Conservation (phyloP, 1,284 basidiomycete genomes). For the Phlebopus sp. region DNA sequence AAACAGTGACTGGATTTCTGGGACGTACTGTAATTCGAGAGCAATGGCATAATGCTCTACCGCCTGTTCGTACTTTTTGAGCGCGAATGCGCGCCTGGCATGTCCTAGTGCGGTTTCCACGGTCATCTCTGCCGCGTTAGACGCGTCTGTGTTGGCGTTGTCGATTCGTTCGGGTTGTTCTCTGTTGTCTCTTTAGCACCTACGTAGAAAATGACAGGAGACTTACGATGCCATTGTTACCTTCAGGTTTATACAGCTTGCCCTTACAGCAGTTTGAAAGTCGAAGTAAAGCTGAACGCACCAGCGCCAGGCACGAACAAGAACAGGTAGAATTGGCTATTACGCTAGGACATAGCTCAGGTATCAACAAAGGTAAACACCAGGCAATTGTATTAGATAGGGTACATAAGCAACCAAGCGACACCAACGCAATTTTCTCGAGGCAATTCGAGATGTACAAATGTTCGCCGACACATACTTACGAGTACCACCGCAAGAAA, state of each 20-base stretch:
- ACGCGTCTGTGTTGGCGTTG: conserved; percentile 10
- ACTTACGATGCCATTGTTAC: conserved; percentile 26
- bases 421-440: no score
- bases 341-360: no score
- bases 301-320: no score
- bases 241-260: neutral
- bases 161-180: neutral
- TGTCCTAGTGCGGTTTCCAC: conserved; percentile 65
- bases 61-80: conserved; percentile 84
- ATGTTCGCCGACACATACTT: conserved; percentile 11
- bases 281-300: no score
- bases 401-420: no score
- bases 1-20: neutral
- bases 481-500: neutral
- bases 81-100: conserved; percentile 82
- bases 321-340: no score
- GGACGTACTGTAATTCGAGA: conserved; percentile 71
- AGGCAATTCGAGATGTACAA: neutral
- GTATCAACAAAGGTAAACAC: no score
- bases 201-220: neutral
- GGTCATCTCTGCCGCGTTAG: conserved; percentile 27
- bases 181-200: no score
- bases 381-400: no score
- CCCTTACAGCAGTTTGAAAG: no score
- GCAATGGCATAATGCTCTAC: conserved; percentile 83